These are phyloP conservation scores for Yarrowia osloensis DNA, from an alignment of 805 yeast species.

Conservation along the genomic window DNA sequence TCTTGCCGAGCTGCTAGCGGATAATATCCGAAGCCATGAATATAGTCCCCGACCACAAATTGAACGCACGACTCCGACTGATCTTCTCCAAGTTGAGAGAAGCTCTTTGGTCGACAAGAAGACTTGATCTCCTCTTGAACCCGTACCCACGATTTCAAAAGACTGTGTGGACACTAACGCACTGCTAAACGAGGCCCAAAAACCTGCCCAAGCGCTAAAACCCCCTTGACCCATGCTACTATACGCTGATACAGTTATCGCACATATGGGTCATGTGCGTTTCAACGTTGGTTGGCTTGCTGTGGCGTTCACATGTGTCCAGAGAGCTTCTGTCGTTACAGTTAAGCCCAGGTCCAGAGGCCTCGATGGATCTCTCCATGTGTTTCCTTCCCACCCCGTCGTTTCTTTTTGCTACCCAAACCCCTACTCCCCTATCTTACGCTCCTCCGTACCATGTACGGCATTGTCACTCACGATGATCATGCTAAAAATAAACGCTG, in stretches of 20 bases:
- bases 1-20: no score
- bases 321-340: no score
- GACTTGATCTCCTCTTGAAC: no score
- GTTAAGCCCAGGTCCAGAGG: neutral
- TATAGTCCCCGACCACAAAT: no score
- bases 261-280: conserved; percentile 1
- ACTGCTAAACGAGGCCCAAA: neutral
- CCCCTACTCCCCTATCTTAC: neutral
- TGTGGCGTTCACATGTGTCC: neutral
- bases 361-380: neutral
- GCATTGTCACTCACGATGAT: neutral
- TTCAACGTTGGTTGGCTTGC: conserved; percentile 11
- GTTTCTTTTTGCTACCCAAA: neutral
- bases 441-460: neutral
- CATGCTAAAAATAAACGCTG: neutral
- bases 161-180: neutral
- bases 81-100: no score
- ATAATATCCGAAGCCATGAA: no score
- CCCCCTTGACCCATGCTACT: neutral
- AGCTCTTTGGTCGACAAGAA: no score
- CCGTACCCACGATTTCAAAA: no score
- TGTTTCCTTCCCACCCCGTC: neutral
- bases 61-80: no score
- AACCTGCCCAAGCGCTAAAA: no score
- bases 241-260: conserved; percentile 7